Base-by-base conservation (phyloP, 2,329 filamentous ascomycete species). In the Colletotrichum agaves region DNA sequence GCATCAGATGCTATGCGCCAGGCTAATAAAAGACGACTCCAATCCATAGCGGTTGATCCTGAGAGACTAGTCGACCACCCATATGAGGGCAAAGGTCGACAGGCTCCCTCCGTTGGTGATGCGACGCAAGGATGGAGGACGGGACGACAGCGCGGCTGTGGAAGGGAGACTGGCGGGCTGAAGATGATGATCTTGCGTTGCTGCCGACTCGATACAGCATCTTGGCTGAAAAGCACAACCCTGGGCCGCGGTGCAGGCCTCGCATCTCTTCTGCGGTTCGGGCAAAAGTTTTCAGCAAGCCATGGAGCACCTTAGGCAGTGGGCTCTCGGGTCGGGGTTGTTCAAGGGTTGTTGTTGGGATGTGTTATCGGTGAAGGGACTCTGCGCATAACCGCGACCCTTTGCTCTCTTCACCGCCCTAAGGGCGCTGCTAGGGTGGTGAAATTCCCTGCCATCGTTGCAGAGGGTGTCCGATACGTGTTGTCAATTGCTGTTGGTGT, bases 351-450 rank as follows among this genome's bases (percentile, higher is more conserved):
- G 37, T 31, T 35, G 63, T 19, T 23, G 23, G 64, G 53, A 59
- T 37, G 41, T 55, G 41, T 3, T 21, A 59, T 64, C 64, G 61
- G 64, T 67, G 61, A 67, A 67, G 61, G 44, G 37, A 35, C 33
- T 37, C 50, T 37, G 52, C 19, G 43, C 35, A 47, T 57, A 58
- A 19, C 43, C 23, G 55, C 23, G 12, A 23, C 5, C 35, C n/a
- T 59, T 31, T 49, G 46, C 46, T n/a, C 8, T 47, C 37, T 41
- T 67, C 64, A 67, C 64, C 64, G 64, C 64, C 61, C 39, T 53
- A 21, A 49, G 53, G 52, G 12, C 35, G 15, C 19, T 35, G 61
- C 64, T n/a, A 23, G 64, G 64, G 53, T 55, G n/a, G 53, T 55
- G 47, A 17, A 15, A 39, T 35, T 23, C 64, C 53, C 53, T 64